These are phyloP conservation scores for Euryodendron excelsum DNA, from an alignment of 148 eudicot species.

Conservation along the genomic window DNA sequence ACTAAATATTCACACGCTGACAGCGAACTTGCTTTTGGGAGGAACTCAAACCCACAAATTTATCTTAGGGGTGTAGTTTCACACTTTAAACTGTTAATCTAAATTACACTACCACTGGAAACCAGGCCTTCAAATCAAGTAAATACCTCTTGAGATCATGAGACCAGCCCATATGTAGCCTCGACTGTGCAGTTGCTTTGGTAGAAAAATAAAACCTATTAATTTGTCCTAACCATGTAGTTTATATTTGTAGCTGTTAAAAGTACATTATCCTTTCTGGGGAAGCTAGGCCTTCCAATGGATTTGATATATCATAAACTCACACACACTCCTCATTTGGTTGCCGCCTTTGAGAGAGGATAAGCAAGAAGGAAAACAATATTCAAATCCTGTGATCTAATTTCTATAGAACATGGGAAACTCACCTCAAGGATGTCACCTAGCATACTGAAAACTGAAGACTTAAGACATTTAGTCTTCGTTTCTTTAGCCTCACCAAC, in stretches of 20 bases:
- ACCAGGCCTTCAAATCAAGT: not conserved
- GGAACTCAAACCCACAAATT: not conserved
- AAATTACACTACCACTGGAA: not conserved
- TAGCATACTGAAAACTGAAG: not conserved
- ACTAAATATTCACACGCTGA: not conserved
- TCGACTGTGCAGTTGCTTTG: not conserved
- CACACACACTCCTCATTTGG: not conserved
- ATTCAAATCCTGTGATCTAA: not conserved
- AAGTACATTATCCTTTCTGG: not conserved
- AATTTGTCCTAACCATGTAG: not conserved
- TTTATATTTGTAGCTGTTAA: not conserved
- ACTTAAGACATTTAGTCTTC: not conserved
- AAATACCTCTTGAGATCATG: not conserved
- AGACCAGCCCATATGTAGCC: not conserved
- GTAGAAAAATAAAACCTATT: not conserved
- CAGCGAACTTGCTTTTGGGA: not conserved
- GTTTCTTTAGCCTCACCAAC: not conserved
- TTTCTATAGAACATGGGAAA: not conserved
- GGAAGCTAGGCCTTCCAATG: not conserved
- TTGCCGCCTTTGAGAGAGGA: not conserved
- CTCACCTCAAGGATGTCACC: too few relatives aligned
- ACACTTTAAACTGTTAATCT: not conserved
- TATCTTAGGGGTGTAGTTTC: not conserved
- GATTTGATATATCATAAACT: not conserved
- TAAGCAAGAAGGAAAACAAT: not conserved